These are phyloP conservation scores for Boletus tomentosulus DNA, from an alignment of 768 basidiomycete species.

Conservation along the genomic window DNA sequence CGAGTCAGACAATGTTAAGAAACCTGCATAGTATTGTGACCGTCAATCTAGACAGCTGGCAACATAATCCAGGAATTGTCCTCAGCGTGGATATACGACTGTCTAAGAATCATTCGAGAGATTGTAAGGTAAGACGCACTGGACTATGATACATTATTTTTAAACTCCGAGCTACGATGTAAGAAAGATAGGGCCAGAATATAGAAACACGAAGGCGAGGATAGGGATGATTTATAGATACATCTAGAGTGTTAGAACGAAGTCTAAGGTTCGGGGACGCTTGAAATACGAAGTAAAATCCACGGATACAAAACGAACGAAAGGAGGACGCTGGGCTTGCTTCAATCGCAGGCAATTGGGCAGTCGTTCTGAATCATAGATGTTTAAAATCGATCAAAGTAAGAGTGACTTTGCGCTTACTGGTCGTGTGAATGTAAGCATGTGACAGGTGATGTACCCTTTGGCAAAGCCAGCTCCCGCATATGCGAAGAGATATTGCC, in stretches of 20 bases:
- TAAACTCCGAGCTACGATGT: conserved; percentile 13
- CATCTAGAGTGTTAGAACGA: conserved; percentile 24
- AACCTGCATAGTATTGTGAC: neutral
- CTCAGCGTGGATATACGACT: neutral
- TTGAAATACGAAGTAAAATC: conserved; percentile 1
- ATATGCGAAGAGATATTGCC: conserved; percentile 82
- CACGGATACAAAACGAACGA: conserved; percentile 25
- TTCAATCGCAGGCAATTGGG: conserved; percentile 47
- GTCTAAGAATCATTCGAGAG: conserved; percentile 8
- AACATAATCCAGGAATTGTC: neutral
- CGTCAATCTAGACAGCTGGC: neutral
- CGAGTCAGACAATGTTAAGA: neutral
- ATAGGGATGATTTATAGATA: conserved; percentile 14
- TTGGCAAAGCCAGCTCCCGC: conserved; percentile 76
- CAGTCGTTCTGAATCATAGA: conserved; percentile 43
- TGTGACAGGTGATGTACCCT: conserved; percentile 79
- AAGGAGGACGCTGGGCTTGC: neutral
- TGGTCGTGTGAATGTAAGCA: conserved; percentile 69
- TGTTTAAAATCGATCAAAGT: neutral
- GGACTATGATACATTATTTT: conserved; percentile 22
- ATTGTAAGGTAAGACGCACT: conserved; percentile 15
- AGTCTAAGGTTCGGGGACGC: conserved; percentile 11
- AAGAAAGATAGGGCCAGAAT: conserved; percentile 9
- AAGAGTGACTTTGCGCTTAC: conserved; percentile 35
- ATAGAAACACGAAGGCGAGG: conserved; percentile 13